A percentile compares a stretch with the other conserved stretches of the same genome.
Evolutionary conservation across 768 basidiomycete genomes (phyloP).

Genomic region (Mycena amicta): DNA sequence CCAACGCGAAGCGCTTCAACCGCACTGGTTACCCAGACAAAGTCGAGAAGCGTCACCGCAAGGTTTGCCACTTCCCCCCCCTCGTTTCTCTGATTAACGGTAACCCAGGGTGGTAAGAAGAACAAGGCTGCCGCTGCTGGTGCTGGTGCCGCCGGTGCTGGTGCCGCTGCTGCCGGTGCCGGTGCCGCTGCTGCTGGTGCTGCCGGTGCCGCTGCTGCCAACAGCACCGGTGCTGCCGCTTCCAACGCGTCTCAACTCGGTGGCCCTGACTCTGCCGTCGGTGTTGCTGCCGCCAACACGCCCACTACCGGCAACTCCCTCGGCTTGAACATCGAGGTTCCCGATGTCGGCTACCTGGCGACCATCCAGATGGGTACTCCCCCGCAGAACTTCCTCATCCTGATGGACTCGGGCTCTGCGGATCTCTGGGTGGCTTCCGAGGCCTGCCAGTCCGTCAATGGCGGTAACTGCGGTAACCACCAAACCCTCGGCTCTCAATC

Average conservation of each 20-base stretch:
- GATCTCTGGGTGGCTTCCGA: constrained; percentile 69
- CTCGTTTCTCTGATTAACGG: too few species aligned
- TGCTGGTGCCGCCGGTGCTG: constrained; percentile 24
- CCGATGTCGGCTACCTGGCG: constrained; percentile 57
- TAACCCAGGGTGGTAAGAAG: too few species aligned
- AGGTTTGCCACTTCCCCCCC: too few species aligned
- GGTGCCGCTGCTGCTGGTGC: constrained; percentile 11
- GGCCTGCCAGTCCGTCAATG: constrained; percentile 46
- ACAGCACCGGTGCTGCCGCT: constrained; percentile 40
- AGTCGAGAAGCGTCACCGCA: constrained; percentile 10
- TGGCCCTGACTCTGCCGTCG: constrained; percentile 21
- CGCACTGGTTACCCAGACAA: constrained; percentile 30
- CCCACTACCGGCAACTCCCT: constrained; percentile 54
- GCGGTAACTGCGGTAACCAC: constrained; percentile 58
- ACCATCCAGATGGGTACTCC: constrained; percentile 71
- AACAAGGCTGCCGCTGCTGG: too few species aligned
- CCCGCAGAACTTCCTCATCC: constrained; percentile 52
- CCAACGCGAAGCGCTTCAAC: constrained; percentile 35
- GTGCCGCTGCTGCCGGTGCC: constrained; percentile 16
- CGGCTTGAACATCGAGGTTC: constrained; percentile 65
- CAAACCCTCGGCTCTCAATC: constrained; percentile 62
- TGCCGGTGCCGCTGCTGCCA: constrained; percentile 38
- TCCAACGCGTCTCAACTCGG: constrained; percentile 12
- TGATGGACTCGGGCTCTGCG: constrained; percentile 74
- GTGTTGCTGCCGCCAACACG: constrained; percentile 42